Evolutionary conservation across 306 rosid genomes (phyloP), one percentile per base, ranked within the genome.

Genomic region (Fragaria iinumae): DNA sequence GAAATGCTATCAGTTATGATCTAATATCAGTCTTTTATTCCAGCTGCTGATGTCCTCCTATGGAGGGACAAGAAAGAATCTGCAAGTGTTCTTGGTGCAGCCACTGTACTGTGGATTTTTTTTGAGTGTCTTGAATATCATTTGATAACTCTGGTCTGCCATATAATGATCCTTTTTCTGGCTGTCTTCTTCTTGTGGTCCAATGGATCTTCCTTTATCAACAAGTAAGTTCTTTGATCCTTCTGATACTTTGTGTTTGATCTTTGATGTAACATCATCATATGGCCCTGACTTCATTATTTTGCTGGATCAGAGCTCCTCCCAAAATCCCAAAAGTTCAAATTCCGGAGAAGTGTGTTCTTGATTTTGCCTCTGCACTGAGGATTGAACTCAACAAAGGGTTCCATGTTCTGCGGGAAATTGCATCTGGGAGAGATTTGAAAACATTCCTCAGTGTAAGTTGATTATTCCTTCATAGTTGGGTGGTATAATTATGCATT

Each of bases 11-110:
- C 36, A 44, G 56, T 39, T 39, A 39, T 39, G 43, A 7, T 78
- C 71, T 81, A 80, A 75, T 57, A 57, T 27, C 11, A n/a, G 14
- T 53, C 60, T 41, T 77, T 74, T 1, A 12, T 84, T 85, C 87
- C 93, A 93, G 98, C 88, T 79, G 98, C 95, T 71, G 95, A 93
- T 88, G 92, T 93, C 63, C 79, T 93, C 80, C 84, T 93, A 27
- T 93, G 98, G 98, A 89, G 91, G 86, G 86, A 91, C 84, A 91
- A 86, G 90, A 93, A 80, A 80, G 68, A 75, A 69, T 89, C 97
- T 45, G 91, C 66, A 52, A 77, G 82, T 50, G 93, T 76, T 65
- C 91, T 94, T 43, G 93, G 87, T 71, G 94, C 79, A 48, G 97
- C 86, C 77, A 94, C 97, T 13, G 86, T 76, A 17, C 45, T 91